These are phyloP conservation scores for Rauvolfia tetraphylla DNA, from an alignment of 257 asterid species.

Conservation along the genomic window DNA sequence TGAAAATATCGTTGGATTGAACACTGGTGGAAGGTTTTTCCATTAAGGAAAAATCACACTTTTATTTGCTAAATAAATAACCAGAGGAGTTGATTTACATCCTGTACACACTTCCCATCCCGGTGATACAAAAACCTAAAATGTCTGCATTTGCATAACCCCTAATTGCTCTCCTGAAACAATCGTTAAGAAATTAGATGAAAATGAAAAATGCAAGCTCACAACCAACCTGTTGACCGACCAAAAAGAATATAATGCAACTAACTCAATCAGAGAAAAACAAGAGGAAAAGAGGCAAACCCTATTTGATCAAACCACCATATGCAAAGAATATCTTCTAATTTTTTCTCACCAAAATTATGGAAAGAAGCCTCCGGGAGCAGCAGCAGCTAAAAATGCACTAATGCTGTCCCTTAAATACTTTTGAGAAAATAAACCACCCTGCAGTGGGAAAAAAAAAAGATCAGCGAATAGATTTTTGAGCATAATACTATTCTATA, in stretches of 20 bases:
- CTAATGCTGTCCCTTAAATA: slow-evolving; percentile 45
- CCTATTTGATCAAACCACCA: slow-evolving; percentile 33
- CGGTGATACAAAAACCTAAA: slow-evolving; percentile 33
- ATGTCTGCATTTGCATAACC: slow-evolving; percentile 37
- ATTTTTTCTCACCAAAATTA: slow-evolving; percentile 19
- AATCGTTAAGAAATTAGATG: slow-evolving; percentile 25
- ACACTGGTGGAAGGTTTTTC: too few relatives aligned
- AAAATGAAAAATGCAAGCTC: slow-evolving; percentile 45
- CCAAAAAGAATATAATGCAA: slow-evolving; percentile 48
- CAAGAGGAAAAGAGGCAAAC: slow-evolving; percentile 8
- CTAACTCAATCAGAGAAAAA: slow-evolving; percentile 25
- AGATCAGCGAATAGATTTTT: slow-evolving; percentile 10
- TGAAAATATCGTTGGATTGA: too few relatives aligned
- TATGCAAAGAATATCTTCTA: slow-evolving; percentile 26
- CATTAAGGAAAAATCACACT: slow-evolving; percentile 40
- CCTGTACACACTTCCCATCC: slow-evolving; percentile 52
- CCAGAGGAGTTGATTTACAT: slow-evolving; percentile 37
- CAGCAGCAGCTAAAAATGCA: slow-evolving; percentile 67
- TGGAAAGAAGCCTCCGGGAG: slow-evolving; percentile 36
- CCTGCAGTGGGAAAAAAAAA: slow-evolving; percentile 25
- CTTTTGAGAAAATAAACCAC: slow-evolving; percentile 23
- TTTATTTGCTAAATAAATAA: slow-evolving; percentile 45
- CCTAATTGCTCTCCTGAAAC: slow-evolving; percentile 39
- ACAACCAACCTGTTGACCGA: slow-evolving; percentile 41
- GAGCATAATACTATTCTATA: slow-evolving; percentile 10